These are phyloP conservation scores for Pholiota conissans DNA, from an alignment of 768 basidiomycete genomes.

Conservation along the genomic window DNA sequence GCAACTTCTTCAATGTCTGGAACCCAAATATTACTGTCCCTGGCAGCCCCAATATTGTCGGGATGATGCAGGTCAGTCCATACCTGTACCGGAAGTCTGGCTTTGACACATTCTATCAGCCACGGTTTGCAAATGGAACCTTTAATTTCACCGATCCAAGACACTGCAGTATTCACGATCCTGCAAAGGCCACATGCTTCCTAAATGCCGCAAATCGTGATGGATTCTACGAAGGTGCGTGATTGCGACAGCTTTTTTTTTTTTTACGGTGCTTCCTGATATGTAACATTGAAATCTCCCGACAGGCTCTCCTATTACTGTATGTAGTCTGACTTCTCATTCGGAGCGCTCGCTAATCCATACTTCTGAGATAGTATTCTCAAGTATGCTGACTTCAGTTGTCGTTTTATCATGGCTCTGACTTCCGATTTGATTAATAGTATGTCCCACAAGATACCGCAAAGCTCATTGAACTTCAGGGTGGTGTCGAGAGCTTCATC, in stretches of 20 bases:
- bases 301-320: conserved; percentile 54
- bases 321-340: conserved; percentile 24
- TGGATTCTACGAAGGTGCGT: conserved; percentile 59
- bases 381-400: conserved; percentile 37
- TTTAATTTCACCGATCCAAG: conserved; percentile 68
- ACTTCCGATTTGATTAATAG: conserved; percentile 23
- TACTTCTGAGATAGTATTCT: conserved; percentile 42
- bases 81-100: not conserved
- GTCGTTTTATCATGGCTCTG: not conserved
- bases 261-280: no score
- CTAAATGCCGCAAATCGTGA: conserved; percentile 54
- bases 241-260: not conserved
- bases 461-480: conserved; percentile 59
- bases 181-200: conserved; percentile 56
- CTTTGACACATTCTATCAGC: conserved; percentile 31
- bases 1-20: conserved; percentile 62
- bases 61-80: conserved; percentile 58
- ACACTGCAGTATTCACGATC: conserved; percentile 67
- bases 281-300: no score
- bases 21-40: conserved; percentile 56
- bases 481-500: conserved; percentile 54
- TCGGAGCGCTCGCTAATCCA: not conserved
- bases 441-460: conserved; percentile 69
- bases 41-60: conserved; percentile 42
- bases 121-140: conserved; percentile 52